A percentile compares a stretch with the other conserved stretches of the same genome.
Evolutionary conservation across 176 grass and related monocot genomes (phyloP).

Genomic region (Carex myosuroides): DNA sequence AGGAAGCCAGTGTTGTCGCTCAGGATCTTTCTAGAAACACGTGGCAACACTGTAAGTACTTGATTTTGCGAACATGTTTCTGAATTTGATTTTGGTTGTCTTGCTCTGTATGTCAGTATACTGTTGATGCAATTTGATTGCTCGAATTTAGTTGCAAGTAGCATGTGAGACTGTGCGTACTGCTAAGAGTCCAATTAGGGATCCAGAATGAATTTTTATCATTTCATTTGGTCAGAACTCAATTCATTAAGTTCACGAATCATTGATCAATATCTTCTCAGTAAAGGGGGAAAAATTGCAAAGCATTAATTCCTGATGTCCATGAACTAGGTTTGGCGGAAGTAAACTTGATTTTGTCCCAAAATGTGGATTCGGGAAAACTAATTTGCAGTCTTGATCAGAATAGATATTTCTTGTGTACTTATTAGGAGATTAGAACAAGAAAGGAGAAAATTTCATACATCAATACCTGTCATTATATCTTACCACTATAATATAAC

Average conservation of each 20-base stretch:
- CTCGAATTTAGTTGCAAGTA: conserved; percentile 30
- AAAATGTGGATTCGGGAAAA: not conserved
- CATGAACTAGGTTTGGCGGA: not conserved
- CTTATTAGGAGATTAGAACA: not conserved
- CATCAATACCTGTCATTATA: not conserved
- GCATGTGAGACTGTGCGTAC: not conserved
- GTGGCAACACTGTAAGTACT: conserved; percentile 83
- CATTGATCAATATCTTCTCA: not conserved
- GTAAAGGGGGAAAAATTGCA: not conserved
- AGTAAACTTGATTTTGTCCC: not conserved
- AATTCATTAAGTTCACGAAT: not conserved
- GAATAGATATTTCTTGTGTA: not conserved
- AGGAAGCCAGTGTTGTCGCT: conserved; percentile 57
- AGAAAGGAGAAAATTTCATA: not conserved
- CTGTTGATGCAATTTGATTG: not conserved
- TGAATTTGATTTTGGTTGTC: not conserved
- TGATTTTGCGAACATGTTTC: not conserved
- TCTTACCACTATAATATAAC: not conserved
- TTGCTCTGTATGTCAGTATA: not conserved
- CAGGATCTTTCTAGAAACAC: conserved; percentile 81
- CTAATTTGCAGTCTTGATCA: not conserved
- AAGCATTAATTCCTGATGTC: not conserved
- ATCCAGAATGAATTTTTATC: not conserved
- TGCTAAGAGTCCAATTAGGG: not conserved
- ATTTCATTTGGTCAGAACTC: not conserved